Evolutionary conservation across 768 basidiomycete genomes (phyloP), one percentile per base, ranked within the genome.

Genomic region (Tricholoma flavovirens): DNA sequence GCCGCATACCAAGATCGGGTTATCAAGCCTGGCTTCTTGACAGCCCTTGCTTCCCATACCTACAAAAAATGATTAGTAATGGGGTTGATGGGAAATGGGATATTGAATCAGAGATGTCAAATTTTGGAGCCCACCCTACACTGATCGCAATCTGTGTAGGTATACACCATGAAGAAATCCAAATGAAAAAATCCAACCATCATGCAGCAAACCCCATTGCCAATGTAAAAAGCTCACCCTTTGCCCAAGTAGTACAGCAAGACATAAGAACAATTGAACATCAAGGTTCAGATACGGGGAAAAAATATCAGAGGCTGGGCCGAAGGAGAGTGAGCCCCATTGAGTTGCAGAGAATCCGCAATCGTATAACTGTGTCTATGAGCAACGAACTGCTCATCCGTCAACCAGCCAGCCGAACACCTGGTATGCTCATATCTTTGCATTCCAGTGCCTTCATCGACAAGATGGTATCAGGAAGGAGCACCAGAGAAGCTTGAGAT

Each of bases 111-210:
- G 77, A 71, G 62, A 72, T 77, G 84, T 88, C 88, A 87, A 84
- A 64, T 79, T 82, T 66, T 86, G 89, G 87, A 87, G 88, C 88
- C 74, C 78, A 70, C 81, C 86, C 84, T 64, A 68, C 62, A 58
- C 59, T 61, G 40, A 61, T 29, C 56, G 4, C 22, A 29, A n/a
- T 21, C 38, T 26, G 38, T 42, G 55, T 56, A 75, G 82, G 84
- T 86, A 87, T 88, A 72, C 86, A 84, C 89, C 89, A 76, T 90
- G 89, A 91, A 91, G 89, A 91, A 91, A 91, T 90, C 90, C 89
- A 86, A 71, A 72, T 75, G 4, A 36, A 1, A 73, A 68, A 69
- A 71, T 67, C 67, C 69, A 73, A 72, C 65, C 83, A 87, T 87
- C 86, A 88, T 80, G 30, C 57, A 67, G 60, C 24, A 30, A 12